Percentiles rank a stretch among this genome's conserved stretches.
Conservation (phyloP, 1,139 yeast species). For the Yamadazyma triangularis region DNA sequence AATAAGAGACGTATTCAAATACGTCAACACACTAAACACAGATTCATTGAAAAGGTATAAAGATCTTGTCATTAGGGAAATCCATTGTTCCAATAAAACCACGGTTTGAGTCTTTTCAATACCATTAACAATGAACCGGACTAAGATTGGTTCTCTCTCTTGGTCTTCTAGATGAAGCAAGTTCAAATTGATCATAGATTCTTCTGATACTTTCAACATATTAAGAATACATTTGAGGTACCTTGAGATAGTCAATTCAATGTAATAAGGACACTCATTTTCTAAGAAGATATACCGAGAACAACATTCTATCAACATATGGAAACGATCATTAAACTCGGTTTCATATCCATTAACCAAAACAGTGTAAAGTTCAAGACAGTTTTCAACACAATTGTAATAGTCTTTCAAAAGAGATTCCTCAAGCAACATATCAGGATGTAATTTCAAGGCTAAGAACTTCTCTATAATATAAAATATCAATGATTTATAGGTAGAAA, state of each 20-base stretch:
- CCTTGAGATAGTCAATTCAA: slow-evolving; percentile 27
- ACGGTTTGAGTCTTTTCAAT: slow-evolving; percentile 31
- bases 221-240: slow-evolving; percentile 28
- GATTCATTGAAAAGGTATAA: slow-evolving; percentile 46
- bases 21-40: slow-evolving; percentile 48
- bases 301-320: slow-evolving; percentile 23
- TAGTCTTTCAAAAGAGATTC: slow-evolving; percentile 17
- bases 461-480: slow-evolving; percentile 43
- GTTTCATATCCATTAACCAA: slow-evolving; percentile 55
- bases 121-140: slow-evolving; percentile 37
- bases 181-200: slow-evolving; percentile 23
- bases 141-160: slow-evolving; percentile 28
- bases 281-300: slow-evolving; percentile 16
- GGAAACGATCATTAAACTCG: slow-evolving; percentile 40
- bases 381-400: slow-evolving; percentile 23
- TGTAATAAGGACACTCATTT: slow-evolving; percentile 12
- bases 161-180: slow-evolving; percentile 29
- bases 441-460: slow-evolving; percentile 33
- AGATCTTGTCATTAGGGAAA: slow-evolving; percentile 38
- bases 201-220: slow-evolving; percentile 30
- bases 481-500: slow-evolving; percentile 61
- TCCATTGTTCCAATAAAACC: slow-evolving; percentile 45
- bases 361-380: slow-evolving; percentile 39
- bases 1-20: slow-evolving; percentile 48
- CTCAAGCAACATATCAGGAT: slow-evolving; percentile 17